Conservation (phyloP, 75 land plant species). For the Picea glauca region DNA sequence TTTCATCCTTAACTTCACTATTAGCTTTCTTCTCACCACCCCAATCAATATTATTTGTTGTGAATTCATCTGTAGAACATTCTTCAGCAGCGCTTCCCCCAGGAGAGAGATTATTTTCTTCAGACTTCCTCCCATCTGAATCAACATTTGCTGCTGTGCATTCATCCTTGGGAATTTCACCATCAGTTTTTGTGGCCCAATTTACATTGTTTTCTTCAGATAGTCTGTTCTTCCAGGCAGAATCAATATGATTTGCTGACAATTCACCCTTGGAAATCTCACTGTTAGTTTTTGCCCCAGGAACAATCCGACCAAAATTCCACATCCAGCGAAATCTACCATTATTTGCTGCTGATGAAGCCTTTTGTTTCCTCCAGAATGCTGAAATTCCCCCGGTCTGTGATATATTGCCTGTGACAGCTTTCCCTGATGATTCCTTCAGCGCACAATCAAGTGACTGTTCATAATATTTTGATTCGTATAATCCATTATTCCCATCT, state of each 20-base stretch:
- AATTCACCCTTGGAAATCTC: constrained; percentile 8
- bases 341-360: not conserved
- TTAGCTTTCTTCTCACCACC: not conserved
- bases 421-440: not conserved
- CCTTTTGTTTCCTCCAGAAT: constrained; percentile 9
- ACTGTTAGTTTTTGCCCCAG: not conserved
- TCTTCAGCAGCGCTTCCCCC: not conserved
- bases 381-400: constrained; percentile 2
- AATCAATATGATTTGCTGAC: not conserved
- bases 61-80: not conserved
- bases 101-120: not conserved
- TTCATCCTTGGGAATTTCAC: not conserved
- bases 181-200: not conserved
- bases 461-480: not conserved
- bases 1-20: not conserved
- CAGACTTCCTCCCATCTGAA: constrained; percentile 3
- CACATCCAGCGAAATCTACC: constrained; percentile 26
- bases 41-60: not conserved
- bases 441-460: not conserved
- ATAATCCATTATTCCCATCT: not conserved
- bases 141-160: not conserved
- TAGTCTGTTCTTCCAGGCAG: not conserved
- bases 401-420: not conserved
- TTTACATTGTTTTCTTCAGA: constrained; percentile 5
- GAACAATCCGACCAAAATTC: constrained; percentile 16